Percentiles rank a stretch among this genome's conserved stretches.
Conservation (phyloP, 208 protist species). For the Naegleria lovaniensis region DNA sequence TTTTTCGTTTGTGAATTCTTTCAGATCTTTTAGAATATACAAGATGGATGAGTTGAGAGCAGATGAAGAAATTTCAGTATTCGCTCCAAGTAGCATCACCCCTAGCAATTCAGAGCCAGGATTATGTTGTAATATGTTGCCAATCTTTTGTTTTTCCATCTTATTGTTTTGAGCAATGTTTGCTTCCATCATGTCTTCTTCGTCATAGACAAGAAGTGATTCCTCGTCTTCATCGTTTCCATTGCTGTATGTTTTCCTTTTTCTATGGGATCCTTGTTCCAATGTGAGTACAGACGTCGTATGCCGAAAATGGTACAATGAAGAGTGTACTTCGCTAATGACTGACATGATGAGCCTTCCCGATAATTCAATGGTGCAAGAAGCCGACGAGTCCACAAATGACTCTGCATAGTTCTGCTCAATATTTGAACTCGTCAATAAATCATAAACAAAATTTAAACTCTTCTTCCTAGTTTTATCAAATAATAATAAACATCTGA, state of each 20-base stretch:
- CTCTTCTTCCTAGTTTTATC: not conserved
- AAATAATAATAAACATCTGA: not conserved
- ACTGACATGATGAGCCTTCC: not conserved
- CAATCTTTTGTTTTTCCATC: not conserved
- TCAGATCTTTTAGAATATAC: not conserved
- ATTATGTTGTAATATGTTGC: not conserved
- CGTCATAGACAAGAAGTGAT: not conserved
- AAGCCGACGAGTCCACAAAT: not conserved
- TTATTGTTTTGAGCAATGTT: not conserved
- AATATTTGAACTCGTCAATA: not conserved
- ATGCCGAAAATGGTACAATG: not conserved
- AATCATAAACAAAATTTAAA: not conserved
- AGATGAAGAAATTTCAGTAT: not conserved
- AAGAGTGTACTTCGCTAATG: not conserved
- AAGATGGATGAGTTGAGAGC: not conserved
- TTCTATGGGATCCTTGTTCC: not conserved
- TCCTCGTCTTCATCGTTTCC: not conserved
- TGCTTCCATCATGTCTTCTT: not conserved
- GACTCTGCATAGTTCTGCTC: too few relatives aligned
- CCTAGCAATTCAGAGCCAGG: not conserved
- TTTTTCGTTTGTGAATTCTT: not conserved
- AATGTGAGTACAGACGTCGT: not conserved
- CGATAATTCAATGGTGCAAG: not conserved
- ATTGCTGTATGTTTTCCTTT: not conserved
- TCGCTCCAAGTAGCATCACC: too few relatives aligned